Evolutionary conservation across 2,329 filamentous ascomycete species (phyloP).

Genomic region (Paecilomyces dactylethromorphus): DNA sequence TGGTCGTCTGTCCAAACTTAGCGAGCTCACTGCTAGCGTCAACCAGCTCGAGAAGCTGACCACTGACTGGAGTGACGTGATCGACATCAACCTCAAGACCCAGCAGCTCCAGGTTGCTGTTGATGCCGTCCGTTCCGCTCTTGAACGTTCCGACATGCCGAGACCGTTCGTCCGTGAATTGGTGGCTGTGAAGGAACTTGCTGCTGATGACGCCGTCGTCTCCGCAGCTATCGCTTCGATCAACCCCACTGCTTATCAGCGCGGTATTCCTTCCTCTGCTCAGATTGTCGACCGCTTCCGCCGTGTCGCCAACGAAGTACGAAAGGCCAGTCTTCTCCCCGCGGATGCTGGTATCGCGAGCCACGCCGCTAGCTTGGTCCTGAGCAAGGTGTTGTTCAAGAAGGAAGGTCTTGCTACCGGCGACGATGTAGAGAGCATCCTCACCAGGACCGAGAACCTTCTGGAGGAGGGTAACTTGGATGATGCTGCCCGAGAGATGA

Average conservation of each 20-base stretch:
- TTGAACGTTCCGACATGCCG: constrained; percentile 68
- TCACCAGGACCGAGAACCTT: constrained; percentile 80
- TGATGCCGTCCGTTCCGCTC: constrained; percentile 79
- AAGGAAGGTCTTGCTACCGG: constrained; percentile 80
- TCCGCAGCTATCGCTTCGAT: constrained; percentile 94
- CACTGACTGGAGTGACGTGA: constrained; percentile 79
- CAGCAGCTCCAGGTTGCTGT: constrained; percentile 95
- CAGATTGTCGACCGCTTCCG: constrained; percentile 95
- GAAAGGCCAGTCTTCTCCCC: constrained; percentile 87
- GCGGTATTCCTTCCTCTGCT: constrained; percentile 73
- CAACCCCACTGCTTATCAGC: constrained; percentile 88
- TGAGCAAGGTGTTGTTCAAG: constrained; percentile 94
- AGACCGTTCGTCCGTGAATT: constrained; percentile 87
- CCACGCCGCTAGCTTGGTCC: constrained; percentile 80
- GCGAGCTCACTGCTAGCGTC: constrained; percentile 70
- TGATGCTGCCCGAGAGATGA: constrained; percentile 89
- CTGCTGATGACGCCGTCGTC: constrained; percentile 75
- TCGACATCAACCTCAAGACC: constrained; percentile 84
- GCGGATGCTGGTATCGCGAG: constrained; percentile 91
- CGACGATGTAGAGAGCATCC: constrained; percentile 86
- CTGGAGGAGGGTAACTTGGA: constrained; percentile 93
- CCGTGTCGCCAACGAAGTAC: constrained; percentile 81
- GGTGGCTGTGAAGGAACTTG: constrained; percentile 89
- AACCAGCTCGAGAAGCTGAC: constrained; percentile 81
- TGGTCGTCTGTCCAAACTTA: constrained; percentile 77